Percentiles rank a stretch among this genome's conserved stretches.
Evolutionary conservation across 1,139 yeast species (phyloP).

Genomic region (Meyerozyma carpophila): DNA sequence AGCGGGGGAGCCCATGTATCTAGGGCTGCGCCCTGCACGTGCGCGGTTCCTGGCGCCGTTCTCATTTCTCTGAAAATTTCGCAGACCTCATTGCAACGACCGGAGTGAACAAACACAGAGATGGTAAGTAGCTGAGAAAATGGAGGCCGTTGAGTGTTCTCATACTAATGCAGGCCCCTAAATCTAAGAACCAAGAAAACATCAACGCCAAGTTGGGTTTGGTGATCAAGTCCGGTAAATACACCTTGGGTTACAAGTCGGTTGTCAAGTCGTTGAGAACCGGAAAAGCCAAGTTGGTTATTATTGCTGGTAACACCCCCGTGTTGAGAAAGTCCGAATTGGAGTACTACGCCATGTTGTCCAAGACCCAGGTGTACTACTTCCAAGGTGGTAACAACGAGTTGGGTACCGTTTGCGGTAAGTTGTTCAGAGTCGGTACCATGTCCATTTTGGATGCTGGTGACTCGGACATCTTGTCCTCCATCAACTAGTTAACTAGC

Average conservation of each 20-base stretch:
- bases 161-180: constrained; percentile 80
- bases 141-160: not conserved
- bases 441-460: constrained; percentile 96
- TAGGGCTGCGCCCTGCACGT: constrained; percentile 1
- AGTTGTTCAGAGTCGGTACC: constrained; percentile 99
- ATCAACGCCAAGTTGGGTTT: constrained; percentile 98
- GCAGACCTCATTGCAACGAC: constrained; percentile 38
- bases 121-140: constrained; percentile 71
- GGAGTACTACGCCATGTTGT: constrained; percentile 99
- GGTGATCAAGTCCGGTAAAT: constrained; percentile 98
- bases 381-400: constrained; percentile 99
- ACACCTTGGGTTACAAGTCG: constrained; percentile 99
- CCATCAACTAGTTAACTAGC: constrained; percentile 21
- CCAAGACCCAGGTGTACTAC: constrained; percentile 97
- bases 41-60: constrained; percentile 1
- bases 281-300: constrained; percentile 97
- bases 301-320: constrained; percentile 99
- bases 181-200: constrained; percentile 83
- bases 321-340: constrained; percentile 99
- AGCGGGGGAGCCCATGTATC: not conserved
- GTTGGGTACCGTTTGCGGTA: constrained; percentile 99
- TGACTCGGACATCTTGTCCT: constrained; percentile 96
- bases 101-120: constrained; percentile 97
- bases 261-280: constrained; percentile 98
- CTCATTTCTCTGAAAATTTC: constrained; percentile 7